Base-by-base conservation (phyloP, 139 green algal species). In the Micractinium sp. region DNA sequence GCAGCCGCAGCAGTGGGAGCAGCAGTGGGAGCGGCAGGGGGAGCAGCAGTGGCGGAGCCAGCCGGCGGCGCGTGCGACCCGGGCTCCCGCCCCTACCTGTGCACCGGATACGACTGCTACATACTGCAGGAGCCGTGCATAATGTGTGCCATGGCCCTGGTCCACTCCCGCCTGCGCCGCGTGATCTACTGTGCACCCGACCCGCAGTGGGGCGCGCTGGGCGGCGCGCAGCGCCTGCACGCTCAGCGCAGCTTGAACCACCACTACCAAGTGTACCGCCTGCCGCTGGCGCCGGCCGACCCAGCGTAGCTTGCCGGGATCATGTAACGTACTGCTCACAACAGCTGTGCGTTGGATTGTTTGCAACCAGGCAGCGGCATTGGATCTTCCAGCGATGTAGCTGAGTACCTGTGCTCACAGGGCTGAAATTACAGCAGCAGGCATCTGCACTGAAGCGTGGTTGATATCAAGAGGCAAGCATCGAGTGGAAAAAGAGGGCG, bases 61-160 rank as follows among this genome's bases (percentile, higher is more conserved):
- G 35, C 29, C 56, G 73, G 31, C 23, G 39, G 12, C 35, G 33
- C 14, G 66, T 53, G 25, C 92, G 90, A 85, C 77, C 61, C 76
- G 9, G 76, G 86, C 4, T 60, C 86, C 20, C 77, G 80, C 78
- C 96, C 96, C 0, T 99, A 99, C 92, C 94, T 99, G 53, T 99
- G 97, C 93, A 99, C 96, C 0, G 97, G 96, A 4, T 98, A 93
- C 60, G 97, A 99, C 85, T 94, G 82, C 67, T 99, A 98, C 89
- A 27, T 99, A 0, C 78, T 97, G 47, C 88, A 87, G 3, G 97
- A 99, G 93, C 97, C 97, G 0, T 99, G 97, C 90, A 89, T 92
- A 15, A 99, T 99, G 97, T 99, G 97, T 83, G 96, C 95, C 22
- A 99, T 99, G 97, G 97, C 93, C 4, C 85, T 99, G 87, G 94